Conservation (phyloP, 2,329 filamentous ascomycete genomes). For the Sporothrix phasma region DNA sequence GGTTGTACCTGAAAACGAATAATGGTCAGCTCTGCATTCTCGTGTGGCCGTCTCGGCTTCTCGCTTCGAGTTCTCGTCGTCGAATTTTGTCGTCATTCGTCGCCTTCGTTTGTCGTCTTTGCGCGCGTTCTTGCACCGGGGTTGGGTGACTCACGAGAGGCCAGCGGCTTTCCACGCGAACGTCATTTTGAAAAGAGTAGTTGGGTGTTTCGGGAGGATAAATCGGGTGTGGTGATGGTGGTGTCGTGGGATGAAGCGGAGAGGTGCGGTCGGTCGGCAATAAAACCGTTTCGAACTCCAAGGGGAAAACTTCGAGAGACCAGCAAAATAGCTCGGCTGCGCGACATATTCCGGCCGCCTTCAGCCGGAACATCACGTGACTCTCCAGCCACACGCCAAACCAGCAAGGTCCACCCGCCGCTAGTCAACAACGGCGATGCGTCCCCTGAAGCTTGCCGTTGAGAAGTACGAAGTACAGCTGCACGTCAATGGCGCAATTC, state of each 20-base stretch:
- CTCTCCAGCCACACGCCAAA: not conserved
- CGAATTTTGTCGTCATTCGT: not conserved
- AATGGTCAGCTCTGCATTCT: slow-evolving; percentile 1
- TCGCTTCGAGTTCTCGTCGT: too few species aligned
- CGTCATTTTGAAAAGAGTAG: slow-evolving; percentile 61
- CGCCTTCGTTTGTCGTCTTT: slow-evolving; percentile 12
- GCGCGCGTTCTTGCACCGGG: not conserved
- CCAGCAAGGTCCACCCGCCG: not conserved
- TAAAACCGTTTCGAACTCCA: slow-evolving; percentile 17
- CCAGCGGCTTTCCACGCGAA: slow-evolving; percentile 98
- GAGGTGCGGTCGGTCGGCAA: slow-evolving; percentile 16
- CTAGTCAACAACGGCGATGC: not conserved
- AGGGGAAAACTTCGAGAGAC: slow-evolving; percentile 12
- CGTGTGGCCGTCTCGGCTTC: not conserved
- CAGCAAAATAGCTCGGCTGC: slow-evolving; percentile 16
- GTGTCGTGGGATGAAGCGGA: slow-evolving; percentile 4
- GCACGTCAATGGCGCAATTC: too few species aligned
- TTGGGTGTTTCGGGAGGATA: slow-evolving; percentile 5
- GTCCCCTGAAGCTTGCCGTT: not conserved
- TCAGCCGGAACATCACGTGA: slow-evolving; percentile 8
- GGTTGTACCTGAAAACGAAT: slow-evolving; percentile 74
- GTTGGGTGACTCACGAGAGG: slow-evolving; percentile 63
- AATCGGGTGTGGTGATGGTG: slow-evolving; percentile 24
- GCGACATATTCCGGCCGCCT: slow-evolving; percentile 16
- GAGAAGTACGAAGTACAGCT: not conserved